These are phyloP conservation scores for Obelidium mucronatum DNA, from an alignment of 192 early-diverging fungal species.

Conservation along the genomic window DNA sequence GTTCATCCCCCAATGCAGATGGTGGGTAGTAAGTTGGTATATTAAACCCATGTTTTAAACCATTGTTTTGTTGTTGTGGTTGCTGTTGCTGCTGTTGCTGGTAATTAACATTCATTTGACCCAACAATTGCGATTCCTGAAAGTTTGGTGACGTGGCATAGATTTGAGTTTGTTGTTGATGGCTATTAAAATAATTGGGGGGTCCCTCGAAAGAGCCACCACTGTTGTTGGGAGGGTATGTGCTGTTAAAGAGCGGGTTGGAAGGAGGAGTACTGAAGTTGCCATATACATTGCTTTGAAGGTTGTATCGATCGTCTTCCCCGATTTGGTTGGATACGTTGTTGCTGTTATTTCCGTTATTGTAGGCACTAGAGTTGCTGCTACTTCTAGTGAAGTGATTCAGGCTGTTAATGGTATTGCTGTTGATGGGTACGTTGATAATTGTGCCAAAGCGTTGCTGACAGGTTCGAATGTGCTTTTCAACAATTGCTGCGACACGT, in stretches of 20 bases:
- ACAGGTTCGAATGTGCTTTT: slow-evolving; percentile 51
- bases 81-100: too few relatives aligned
- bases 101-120: too few relatives aligned
- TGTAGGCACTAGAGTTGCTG: not conserved
- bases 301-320: not conserved
- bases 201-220: not conserved
- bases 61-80: too few relatives aligned
- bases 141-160: not conserved
- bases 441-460: slow-evolving; percentile 41
- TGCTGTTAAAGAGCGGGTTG: slow-evolving; percentile 20
- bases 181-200: not conserved
- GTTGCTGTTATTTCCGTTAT: not conserved
- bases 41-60: too few relatives aligned
- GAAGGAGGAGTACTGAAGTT: not conserved
- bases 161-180: not conserved
- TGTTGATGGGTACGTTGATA: not conserved
- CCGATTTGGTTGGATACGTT: not conserved
- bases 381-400: not conserved
- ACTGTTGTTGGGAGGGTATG: not conserved
- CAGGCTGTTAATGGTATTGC: slow-evolving; percentile 1
- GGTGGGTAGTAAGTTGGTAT: too few relatives aligned
- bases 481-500: slow-evolving; percentile 60
- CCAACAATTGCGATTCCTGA: not conserved
- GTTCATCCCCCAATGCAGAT: too few relatives aligned
- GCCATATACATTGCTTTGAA: not conserved